Evolutionary conservation across 129 eudicot species (phyloP).

Genomic region (Flaveria sonorensis): DNA sequence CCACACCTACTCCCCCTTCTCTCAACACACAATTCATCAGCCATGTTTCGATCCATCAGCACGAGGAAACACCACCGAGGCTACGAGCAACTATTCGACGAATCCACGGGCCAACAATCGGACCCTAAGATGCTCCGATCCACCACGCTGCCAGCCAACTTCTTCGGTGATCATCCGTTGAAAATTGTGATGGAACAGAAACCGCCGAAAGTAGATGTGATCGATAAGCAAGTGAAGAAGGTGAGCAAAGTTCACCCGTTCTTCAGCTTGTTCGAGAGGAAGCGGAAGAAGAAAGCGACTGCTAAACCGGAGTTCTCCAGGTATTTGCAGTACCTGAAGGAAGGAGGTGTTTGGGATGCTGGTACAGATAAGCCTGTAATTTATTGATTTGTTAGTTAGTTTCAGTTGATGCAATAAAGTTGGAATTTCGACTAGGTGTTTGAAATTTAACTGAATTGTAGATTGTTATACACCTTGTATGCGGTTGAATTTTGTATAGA

Average conservation of each 20-base stretch:
- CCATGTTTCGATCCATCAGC: conserved; percentile 7
- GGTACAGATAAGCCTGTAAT: conserved; percentile 44
- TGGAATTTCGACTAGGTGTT: background rate
- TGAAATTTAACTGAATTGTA: background rate
- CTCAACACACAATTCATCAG: background rate
- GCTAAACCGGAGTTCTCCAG: conserved; percentile 74
- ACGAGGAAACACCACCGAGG: background rate
- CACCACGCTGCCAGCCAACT: conserved; percentile 25
- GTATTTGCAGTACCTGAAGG: conserved; percentile 66
- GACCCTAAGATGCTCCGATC: conserved; percentile 11
- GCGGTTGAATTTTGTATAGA: background rate
- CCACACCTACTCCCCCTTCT: background rate
- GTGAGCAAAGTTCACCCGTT: conserved; percentile 58
- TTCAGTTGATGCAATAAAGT: background rate
- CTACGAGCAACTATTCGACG: background rate
- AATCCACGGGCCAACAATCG: too few relatives aligned
- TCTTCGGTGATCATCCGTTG: conserved; percentile 14
- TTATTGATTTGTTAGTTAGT: conserved; percentile 16
- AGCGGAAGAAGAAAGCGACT: conserved; percentile 52
- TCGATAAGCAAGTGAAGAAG: conserved; percentile 45
- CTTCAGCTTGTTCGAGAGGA: conserved; percentile 48
- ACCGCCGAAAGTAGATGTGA: conserved; percentile 6
- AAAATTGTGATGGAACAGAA: background rate
- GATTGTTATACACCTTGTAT: background rate
- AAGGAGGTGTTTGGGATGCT: conserved; percentile 56